Evolutionary conservation across 139 green algal genomes (phyloP), one percentile per base, ranked within the genome.

Genomic region (Tetradesmus obliquus): DNA sequence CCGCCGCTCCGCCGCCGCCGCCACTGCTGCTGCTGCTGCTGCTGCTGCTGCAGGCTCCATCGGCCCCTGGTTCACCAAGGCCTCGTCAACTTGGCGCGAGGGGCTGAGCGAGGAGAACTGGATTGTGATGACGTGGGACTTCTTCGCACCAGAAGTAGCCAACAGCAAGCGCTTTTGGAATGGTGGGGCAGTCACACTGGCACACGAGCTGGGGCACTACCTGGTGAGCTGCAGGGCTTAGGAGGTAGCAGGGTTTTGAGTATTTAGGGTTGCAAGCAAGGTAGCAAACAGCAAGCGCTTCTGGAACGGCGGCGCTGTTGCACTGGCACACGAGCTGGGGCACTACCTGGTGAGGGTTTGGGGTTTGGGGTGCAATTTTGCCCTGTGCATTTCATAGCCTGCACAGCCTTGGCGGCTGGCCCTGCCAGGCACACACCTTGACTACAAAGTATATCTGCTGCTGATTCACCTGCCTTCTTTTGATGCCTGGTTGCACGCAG

Each of bases 141-240:
- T 74, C 17, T 84, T 90, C 45, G 17, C 86, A 20, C 66, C 86
- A n/a, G 71, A 15, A 4, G 71, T 82, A 17, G 24, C 15, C 58
- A 90, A 82, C 86, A 58, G 10, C 24, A 45, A 24, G 32, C 32
- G 62, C 20, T 82, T 82, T 9, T 83, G 86, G 66, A 9, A 90
- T 53, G 66, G 86, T 45, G 86, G 86, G 5, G 86, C 24, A 4
- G 71, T 83, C 13, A 90, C 86, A 4, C 20, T 90, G 22, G 86
- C 86, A 24, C 86, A 90, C 71, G 86, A 90, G 86, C 51, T 90
- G 51, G 86, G 86, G 2, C 86, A 90, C 19, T 90, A 90, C 69
- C 86, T 90, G 45, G 86, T 82, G 5, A 82, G 10, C 32, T 45
- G 32, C 32, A 45, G 32, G 32, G 32, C 32, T 45, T 45, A 45